Evolutionary conservation across 768 basidiomycete genomes (phyloP), one percentile per base, ranked within the genome.

Genomic region (Cubamyces lactineus): DNA sequence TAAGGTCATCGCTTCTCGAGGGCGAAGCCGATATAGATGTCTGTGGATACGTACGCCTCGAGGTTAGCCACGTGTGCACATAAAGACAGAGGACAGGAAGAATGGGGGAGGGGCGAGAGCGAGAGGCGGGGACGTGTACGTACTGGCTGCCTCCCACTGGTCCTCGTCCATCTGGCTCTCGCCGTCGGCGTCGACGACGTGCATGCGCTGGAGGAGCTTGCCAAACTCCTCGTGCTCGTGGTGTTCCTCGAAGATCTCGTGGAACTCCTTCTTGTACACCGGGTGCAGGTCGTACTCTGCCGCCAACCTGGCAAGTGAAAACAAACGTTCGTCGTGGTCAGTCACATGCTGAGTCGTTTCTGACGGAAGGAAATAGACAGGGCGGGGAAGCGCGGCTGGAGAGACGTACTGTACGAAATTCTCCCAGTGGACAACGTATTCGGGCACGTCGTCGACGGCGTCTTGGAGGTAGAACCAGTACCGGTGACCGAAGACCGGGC

Each of bases 121-220:
- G 28, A 28, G 7, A 28, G 28, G 28, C 28, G 28, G 9, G 34
- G 34, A 11, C 34, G 34, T 34, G 28, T 23, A 85, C 94, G 76
- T 75, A 98, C 97, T 98, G n/a, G 94, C 95, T 64, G 96, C 96
- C 70, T 98, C 95, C 93, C 96, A 97, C 75, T 98, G 96, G 67
- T 92, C 89, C 66, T 91, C 90, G 66, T 95, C 86, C 92, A 98
- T 97, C 55, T 91, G 78, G 70, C 92, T 96, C 76, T 90, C 90
- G 1, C 95, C 94, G 43, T 89, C 82, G 17, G 79, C 76, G 70
- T 97, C 89, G 45, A 97, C 85, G 28, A 99, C 97, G 64, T 87
- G 91, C 97, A 99, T 99, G 67, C 86, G 83, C 60, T 89, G 79
- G 76, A 98, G 80, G 17, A 98, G 79, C n/a, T 86, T 83, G 19